phyloP scores from a whole-genome alignment of 1,284 basidiomycete genomes.

The Apiotrichum sp. region DNA sequence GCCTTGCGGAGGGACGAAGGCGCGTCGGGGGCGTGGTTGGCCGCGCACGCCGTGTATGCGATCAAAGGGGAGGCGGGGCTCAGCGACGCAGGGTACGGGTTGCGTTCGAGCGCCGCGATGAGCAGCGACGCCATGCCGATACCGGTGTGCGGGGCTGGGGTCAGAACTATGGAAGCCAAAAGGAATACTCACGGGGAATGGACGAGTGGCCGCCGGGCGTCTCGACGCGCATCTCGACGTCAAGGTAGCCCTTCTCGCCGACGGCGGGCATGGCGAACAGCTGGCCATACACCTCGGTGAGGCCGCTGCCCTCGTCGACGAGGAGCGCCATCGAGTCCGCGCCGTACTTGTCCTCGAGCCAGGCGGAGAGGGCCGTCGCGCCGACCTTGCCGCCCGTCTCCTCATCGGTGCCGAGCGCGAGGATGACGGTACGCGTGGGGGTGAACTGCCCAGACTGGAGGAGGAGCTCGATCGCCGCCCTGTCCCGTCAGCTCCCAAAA shows the following conservation, averaged over 20 bases:
- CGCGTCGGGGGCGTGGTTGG: constrained; percentile 24
- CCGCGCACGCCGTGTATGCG: constrained; percentile 26
- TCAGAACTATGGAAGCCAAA: background rate
- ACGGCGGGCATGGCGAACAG: constrained; percentile 54
- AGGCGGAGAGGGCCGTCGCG: constrained; percentile 51
- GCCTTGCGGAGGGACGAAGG: constrained; percentile 23
- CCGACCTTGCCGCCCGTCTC: constrained; percentile 57
- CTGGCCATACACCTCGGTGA: constrained; percentile 25
- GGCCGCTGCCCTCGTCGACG: constrained; percentile 47
- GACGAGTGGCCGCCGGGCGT: constrained; percentile 56
- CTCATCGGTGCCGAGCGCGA: constrained; percentile 67
- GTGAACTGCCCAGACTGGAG: constrained; percentile 51
- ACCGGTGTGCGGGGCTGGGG: constrained; percentile 29
- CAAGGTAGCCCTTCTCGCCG: constrained; percentile 61
- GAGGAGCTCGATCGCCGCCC: constrained; percentile 54
- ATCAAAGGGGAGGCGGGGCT: constrained; percentile 28
- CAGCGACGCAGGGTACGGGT: constrained; percentile 34
- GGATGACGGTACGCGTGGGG: constrained; percentile 55
- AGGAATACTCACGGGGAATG: constrained; percentile 30
- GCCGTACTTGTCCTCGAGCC: constrained; percentile 56
- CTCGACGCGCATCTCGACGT: constrained; percentile 54
- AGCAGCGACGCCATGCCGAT: constrained; percentile 41
- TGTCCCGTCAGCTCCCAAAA: constrained; percentile 13
- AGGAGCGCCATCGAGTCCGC: constrained; percentile 57
- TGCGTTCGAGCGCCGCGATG: constrained; percentile 36